phyloP scores from a whole-genome alignment of 2,329 filamentous ascomycete genomes.

The Xylariaceae sp. region DNA sequence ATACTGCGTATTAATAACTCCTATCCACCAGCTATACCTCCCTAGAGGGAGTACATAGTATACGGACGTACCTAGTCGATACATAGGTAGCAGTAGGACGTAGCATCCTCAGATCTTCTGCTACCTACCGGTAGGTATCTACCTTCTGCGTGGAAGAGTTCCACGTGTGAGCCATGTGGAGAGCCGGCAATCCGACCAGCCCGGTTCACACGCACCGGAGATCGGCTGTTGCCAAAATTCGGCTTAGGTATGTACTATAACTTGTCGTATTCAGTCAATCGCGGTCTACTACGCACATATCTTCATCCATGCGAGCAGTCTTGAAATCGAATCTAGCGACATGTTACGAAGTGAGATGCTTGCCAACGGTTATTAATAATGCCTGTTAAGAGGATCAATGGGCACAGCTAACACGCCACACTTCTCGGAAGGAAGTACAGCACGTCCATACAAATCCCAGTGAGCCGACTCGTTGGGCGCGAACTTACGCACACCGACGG shows the following conservation, averaged over 20 bases:
- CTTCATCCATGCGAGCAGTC: background rate
- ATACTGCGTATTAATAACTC: too few species aligned
- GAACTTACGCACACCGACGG: too few species aligned
- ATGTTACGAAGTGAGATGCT: constrained; percentile 1
- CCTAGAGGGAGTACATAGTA: too few species aligned
- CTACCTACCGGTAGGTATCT: too few species aligned
- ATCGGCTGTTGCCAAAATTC: constrained; percentile 1
- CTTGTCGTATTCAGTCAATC: background rate
- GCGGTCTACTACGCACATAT: too few species aligned
- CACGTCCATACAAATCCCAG: too few species aligned
- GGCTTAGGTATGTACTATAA: too few species aligned
- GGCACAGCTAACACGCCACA: background rate
- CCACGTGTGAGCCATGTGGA: constrained; percentile 4
- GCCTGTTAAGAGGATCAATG: too few species aligned
- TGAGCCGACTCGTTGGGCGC: too few species aligned
- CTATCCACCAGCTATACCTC: too few species aligned
- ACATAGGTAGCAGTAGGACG: too few species aligned
- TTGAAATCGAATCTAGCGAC: background rate
- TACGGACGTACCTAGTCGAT: too few species aligned
- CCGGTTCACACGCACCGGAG: constrained; percentile 16
- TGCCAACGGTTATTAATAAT: background rate
- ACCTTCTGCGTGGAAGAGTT: background rate
- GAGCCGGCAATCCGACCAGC: constrained; percentile 6
- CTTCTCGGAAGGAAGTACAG: background rate
- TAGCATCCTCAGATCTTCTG: background rate